These are phyloP conservation scores for Ceratobasidium sp. DNA, from an alignment of 1,284 basidiomycete species.

Conservation along the genomic window DNA sequence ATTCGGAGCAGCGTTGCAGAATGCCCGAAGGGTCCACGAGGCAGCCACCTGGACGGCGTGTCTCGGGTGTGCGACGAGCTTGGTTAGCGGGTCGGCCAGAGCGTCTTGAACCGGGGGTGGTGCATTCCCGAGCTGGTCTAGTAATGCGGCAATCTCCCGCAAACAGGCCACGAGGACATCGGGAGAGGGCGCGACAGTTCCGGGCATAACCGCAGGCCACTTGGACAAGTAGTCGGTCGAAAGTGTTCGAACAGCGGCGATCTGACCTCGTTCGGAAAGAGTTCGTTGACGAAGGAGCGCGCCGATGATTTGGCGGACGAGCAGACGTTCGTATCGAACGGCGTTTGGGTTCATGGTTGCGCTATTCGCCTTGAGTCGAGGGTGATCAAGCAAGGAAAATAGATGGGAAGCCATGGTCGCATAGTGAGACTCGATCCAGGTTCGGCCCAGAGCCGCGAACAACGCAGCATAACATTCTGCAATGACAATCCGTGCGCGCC, in stretches of 20 bases:
- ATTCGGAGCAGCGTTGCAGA: conserved; percentile 88
- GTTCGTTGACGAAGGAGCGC: conserved; percentile 85
- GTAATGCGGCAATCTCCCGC: conserved; percentile 82
- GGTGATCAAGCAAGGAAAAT: conserved; percentile 62
- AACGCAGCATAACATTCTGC: conserved; percentile 89
- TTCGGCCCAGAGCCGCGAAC: conserved; percentile 74
- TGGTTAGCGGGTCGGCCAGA: conserved; percentile 83
- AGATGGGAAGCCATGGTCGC: conserved; percentile 80
- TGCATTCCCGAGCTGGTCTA: conserved; percentile 91
- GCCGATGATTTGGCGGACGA: conserved; percentile 75
- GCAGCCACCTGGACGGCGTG: conserved; percentile 87
- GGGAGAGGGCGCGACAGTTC: conserved; percentile 74
- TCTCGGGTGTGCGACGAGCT: conserved; percentile 85
- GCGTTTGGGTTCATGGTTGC: conserved; percentile 58
- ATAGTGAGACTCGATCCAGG: conserved; percentile 87
- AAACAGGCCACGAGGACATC: conserved; percentile 79
- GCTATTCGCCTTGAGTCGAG: conserved; percentile 42
- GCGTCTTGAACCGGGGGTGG: conserved; percentile 90
- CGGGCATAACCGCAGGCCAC: conserved; percentile 93
- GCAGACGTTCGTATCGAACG: conserved; percentile 76
- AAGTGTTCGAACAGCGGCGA: conserved; percentile 87
- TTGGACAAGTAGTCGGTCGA: conserved; percentile 82
- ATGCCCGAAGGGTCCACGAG: conserved; percentile 86
- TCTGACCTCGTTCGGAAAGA: conserved; percentile 92
- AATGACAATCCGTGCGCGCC: conserved; percentile 81